These are phyloP conservation scores for Capsicum pubescens DNA, from an alignment of 257 asterid genomes.

Conservation along the genomic window DNA sequence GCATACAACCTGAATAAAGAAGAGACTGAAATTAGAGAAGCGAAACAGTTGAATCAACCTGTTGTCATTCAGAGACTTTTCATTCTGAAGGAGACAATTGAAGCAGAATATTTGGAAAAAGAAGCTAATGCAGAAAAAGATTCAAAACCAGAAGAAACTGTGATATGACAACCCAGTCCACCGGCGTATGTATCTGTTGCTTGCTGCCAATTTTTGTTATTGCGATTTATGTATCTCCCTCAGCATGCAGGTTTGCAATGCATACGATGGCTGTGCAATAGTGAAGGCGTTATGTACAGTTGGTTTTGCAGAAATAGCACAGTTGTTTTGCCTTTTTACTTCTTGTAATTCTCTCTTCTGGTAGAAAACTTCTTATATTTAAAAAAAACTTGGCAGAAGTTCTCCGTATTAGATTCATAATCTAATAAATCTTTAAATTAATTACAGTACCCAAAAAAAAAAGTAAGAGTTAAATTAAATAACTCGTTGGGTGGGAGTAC, in stretches of 20 bases:
- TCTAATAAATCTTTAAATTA: no score
- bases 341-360: neutral
- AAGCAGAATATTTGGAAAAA: conserved; percentile 80
- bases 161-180: conserved; percentile 23
- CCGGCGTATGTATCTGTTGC: conserved; percentile 3
- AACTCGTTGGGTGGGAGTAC: neutral
- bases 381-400: neutral
- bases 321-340: neutral
- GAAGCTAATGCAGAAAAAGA: conserved; percentile 43
- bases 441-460: no score
- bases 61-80: conserved; percentile 86
- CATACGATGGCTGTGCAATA: neutral
- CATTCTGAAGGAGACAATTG: conserved; percentile 83
- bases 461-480: neutral
- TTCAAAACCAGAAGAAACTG: conserved; percentile 38
- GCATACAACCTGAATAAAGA: conserved; percentile 83
- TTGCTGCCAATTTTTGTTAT: neutral
- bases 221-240: neutral
- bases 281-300: neutral
- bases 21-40: conserved; percentile 90
- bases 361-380: neutral
- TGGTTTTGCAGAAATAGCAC: conserved; percentile 15
- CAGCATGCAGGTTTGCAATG: conserved; percentile 12
- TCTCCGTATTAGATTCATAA: neutral
- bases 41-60: conserved; percentile 77